phyloP scores from a whole-genome alignment of 768 basidiomycete genomes.

The Clitopilus passeckerianus region DNA sequence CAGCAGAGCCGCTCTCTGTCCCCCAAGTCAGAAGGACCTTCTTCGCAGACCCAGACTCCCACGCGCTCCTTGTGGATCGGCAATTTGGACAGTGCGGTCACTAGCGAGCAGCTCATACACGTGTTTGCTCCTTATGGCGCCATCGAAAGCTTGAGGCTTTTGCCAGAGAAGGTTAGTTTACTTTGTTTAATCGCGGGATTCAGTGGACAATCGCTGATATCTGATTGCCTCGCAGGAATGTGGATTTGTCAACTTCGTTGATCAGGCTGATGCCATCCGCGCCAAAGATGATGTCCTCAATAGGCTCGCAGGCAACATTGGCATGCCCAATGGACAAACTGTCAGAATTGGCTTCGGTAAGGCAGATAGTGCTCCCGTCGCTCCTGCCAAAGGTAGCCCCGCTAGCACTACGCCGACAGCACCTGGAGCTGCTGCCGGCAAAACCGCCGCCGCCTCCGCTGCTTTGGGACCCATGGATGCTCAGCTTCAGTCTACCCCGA shows the following conservation, averaged over 20 bases:
- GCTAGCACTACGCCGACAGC: conserved; percentile 64
- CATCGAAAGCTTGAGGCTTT: conserved; percentile 89
- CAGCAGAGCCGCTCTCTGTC: conserved; percentile 74
- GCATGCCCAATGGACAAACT: conserved; percentile 91
- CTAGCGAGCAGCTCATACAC: conserved; percentile 90
- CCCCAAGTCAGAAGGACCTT: conserved; percentile 70
- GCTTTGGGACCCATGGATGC: conserved; percentile 72
- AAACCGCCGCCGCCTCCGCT: conserved; percentile 41
- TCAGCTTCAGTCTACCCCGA: conserved; percentile 87
- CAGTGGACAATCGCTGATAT: too few species aligned
- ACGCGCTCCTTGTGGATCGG: conserved; percentile 98
- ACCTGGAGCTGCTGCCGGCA: conserved; percentile 42
- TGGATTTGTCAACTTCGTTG: conserved; percentile 98
- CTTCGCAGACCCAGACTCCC: conserved; percentile 83
- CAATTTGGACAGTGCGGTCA: conserved; percentile 91
- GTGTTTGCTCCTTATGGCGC: conserved; percentile 97
- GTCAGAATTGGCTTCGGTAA: conserved; percentile 99
- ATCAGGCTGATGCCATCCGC: conserved; percentile 91
- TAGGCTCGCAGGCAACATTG: conserved; percentile 89
- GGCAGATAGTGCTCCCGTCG: conserved; percentile 92
- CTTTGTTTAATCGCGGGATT: neutral
- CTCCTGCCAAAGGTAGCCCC: conserved; percentile 74
- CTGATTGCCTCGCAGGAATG: conserved; percentile 63
- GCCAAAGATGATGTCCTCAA: conserved; percentile 98
- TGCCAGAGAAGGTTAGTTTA: conserved; percentile 87